Evolutionary conservation across 306 rosid genomes (phyloP).

Genomic region (Boehmeria nivea): DNA sequence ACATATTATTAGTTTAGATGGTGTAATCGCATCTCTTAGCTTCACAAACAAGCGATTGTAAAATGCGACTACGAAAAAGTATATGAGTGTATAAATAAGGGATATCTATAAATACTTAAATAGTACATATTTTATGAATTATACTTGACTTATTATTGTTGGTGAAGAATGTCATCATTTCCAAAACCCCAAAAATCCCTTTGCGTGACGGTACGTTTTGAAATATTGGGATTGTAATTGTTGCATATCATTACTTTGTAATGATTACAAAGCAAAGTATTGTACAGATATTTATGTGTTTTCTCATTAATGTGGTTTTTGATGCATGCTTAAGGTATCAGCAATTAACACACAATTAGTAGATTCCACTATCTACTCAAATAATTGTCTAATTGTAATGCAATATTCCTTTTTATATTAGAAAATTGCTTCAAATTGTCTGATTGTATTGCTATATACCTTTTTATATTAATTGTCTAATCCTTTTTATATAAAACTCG

Average conservation of each 20-base stretch:
- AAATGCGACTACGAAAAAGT: neutral
- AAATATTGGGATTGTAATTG: slow-evolving; percentile 24
- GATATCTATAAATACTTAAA: neutral
- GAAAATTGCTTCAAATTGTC: no score
- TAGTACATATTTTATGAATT: neutral
- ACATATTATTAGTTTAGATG: neutral
- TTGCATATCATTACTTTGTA: slow-evolving; percentile 33
- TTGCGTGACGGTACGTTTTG: slow-evolving; percentile 33
- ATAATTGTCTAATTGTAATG: neutral
- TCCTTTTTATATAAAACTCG: no score
- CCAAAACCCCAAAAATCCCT: slow-evolving; percentile 26
- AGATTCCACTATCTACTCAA: neutral
- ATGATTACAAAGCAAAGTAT: slow-evolving; percentile 34
- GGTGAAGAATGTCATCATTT: slow-evolving; percentile 32
- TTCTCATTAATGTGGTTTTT: neutral
- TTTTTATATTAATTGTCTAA: no score
- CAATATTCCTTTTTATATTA: no score
- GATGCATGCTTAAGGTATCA: slow-evolving; percentile 7
- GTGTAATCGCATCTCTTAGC: slow-evolving; percentile 3
- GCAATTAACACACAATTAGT: slow-evolving; percentile 6
- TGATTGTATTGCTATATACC: no score
- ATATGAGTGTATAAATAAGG: neutral
- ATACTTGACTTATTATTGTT: no score
- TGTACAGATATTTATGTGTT: neutral
- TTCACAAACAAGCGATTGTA: slow-evolving; percentile 3